Percentiles rank a stretch among this genome's conserved stretches.
These are phyloP conservation scores for Purpureocillium takamizusanense DNA, from an alignment of 2,329 filamentous ascomycete genomes.

Conservation along the genomic window DNA sequence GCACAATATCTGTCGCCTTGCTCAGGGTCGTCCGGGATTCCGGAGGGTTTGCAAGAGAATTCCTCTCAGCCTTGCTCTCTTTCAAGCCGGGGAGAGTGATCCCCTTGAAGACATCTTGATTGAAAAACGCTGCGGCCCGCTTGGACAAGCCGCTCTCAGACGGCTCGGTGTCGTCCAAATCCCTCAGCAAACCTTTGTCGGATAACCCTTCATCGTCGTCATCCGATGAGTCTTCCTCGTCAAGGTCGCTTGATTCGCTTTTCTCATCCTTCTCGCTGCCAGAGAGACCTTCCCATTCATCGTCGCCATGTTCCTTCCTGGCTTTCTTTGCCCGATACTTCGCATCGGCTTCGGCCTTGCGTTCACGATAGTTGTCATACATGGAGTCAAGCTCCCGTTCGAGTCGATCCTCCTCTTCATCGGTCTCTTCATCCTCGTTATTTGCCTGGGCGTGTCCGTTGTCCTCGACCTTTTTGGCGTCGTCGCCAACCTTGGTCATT, in stretches of 20 bases:
- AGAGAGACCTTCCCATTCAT: conserved; percentile 88
- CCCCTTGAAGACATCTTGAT: conserved; percentile 87
- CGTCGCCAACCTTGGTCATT: conserved; percentile 61
- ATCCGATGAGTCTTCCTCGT: conserved; percentile 38
- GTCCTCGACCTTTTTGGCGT: conserved; percentile 45
- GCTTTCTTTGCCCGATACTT: conserved; percentile 89
- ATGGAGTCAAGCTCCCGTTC: conserved; percentile 79
- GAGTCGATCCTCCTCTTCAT: conserved; percentile 72
- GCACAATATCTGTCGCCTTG: no score
- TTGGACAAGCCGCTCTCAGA: conserved; percentile 57
- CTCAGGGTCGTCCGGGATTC: no score
- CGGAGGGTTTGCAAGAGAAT: no score
- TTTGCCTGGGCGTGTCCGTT: conserved; percentile 44
- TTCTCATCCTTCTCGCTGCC: conserved; percentile 49
- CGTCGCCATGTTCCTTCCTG: conserved; percentile 70
- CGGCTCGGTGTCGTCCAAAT: conserved; percentile 31
- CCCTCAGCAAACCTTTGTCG: conserved; percentile 22
- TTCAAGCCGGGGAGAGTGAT: conserved; percentile 36
- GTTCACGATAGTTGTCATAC: conserved; percentile 79
- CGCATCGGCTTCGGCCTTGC: conserved; percentile 69
- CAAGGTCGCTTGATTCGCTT: conserved; percentile 44
- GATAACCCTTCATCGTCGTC: conserved; percentile 20
- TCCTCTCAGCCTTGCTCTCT: no score
- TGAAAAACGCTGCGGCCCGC: conserved; percentile 81
- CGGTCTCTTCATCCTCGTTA: conserved; percentile 53